These are phyloP conservation scores for Lachancea thermotolerans DNA, from an alignment of 805 yeast genomes.

Conservation along the genomic window DNA sequence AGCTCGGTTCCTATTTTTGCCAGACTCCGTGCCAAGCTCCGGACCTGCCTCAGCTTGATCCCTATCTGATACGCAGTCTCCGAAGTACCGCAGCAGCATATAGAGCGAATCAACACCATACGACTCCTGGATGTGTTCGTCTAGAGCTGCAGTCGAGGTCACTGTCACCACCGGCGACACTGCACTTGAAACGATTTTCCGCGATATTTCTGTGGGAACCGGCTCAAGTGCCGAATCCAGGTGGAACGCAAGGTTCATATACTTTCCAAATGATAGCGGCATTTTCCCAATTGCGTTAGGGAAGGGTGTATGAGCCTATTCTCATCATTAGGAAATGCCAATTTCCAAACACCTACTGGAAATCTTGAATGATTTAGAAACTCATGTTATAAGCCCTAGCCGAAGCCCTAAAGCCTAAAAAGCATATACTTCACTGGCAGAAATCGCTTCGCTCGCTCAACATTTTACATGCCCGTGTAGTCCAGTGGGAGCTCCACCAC, in stretches of 20 bases:
- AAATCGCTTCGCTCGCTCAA: background rate
- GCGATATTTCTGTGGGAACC: slow-evolving; percentile 29
- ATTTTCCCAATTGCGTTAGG: background rate
- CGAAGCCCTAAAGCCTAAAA: background rate
- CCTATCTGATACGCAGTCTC: slow-evolving; percentile 31
- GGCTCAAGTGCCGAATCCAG: slow-evolving; percentile 21
- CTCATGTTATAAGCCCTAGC: background rate
- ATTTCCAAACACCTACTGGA: too few relatives aligned
- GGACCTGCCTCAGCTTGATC: slow-evolving; percentile 19
- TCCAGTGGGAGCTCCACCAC: background rate
- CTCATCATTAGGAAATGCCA: too few relatives aligned
- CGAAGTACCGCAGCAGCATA: slow-evolving; percentile 27
- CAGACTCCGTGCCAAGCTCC: background rate
- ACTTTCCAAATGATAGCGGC: slow-evolving; percentile 24
- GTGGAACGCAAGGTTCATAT: slow-evolving; percentile 28
- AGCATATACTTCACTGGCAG: background rate
- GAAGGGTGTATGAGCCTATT: too few relatives aligned
- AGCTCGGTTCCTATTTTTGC: slow-evolving; percentile 13
- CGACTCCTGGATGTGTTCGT: slow-evolving; percentile 22
- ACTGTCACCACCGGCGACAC: slow-evolving; percentile 31
- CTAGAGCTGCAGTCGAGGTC: slow-evolving; percentile 24
- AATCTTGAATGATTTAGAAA: too few relatives aligned
- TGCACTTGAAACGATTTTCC: slow-evolving; percentile 27
- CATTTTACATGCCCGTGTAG: background rate
- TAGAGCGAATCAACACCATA: slow-evolving; percentile 27